A percentile compares a stretch with the other conserved stretches of the same genome.
Evolutionary conservation across 1,284 basidiomycete species (phyloP).

Genomic region (Schizophyllum amplum): DNA sequence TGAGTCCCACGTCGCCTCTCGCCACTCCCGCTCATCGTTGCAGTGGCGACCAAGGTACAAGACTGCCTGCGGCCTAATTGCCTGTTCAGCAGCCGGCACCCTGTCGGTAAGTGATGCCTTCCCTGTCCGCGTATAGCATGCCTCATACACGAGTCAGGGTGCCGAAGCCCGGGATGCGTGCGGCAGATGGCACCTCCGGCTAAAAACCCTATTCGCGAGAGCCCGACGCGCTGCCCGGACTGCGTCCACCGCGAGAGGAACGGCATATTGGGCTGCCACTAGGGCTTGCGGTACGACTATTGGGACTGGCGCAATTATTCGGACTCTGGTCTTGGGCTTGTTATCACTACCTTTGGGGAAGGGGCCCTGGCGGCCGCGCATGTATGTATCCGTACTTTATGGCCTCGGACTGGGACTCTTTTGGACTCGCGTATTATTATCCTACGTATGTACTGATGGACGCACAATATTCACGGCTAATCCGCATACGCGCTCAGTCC

Average conservation of each 20-base stretch:
- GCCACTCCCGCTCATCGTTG: conserved; percentile 9
- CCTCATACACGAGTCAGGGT: conserved; percentile 33
- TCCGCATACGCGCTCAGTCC: no score
- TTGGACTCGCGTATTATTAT: neutral
- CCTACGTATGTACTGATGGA: neutral
- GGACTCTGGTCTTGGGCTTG: neutral
- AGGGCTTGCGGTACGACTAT: neutral
- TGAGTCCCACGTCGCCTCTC: neutral
- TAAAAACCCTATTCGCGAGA: conserved; percentile 67
- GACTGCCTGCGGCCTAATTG: conserved; percentile 61
- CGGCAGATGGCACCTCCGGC: conserved; percentile 64
- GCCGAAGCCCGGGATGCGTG: conserved; percentile 49
- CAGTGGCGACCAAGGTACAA: conserved; percentile 61
- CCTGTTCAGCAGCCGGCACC: conserved; percentile 63
- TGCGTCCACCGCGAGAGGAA: conserved; percentile 25
- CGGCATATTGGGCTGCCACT: neutral
- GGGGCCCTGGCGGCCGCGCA: neutral
- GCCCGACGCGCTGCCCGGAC: conserved; percentile 47
- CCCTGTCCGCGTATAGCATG: conserved; percentile 1
- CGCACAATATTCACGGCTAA: neutral
- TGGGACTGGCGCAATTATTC: no score
- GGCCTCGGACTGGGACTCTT: neutral
- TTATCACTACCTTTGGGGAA: neutral
- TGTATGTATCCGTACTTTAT: neutral
- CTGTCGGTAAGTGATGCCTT: conserved; percentile 34